phyloP scores from a whole-genome alignment of 208 protist genomes.

The Acanthamoeba royreba region DNA sequence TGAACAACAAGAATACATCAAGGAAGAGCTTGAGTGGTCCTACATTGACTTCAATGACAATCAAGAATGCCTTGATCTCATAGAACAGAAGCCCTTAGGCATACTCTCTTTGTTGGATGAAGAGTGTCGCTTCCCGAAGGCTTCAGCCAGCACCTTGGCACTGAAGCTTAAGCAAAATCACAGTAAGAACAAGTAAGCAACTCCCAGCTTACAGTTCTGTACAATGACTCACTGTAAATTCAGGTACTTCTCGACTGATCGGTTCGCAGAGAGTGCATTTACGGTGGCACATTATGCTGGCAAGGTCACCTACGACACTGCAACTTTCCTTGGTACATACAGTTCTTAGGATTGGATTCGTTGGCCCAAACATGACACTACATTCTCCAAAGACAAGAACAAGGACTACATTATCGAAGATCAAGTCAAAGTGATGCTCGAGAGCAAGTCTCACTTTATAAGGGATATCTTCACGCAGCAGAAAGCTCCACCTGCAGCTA shows the following conservation, averaged over 20 bases:
- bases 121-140: conserved; percentile 76
- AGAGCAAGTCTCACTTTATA: background rate
- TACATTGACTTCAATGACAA: conserved; percentile 42
- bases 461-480: background rate
- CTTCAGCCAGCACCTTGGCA: conserved; percentile 43
- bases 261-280: background rate
- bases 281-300: conserved; percentile 25
- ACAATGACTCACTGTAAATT: background rate
- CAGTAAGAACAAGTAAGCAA: conserved; percentile 58
- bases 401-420: conserved; percentile 70
- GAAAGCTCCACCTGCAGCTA: no score
- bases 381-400: conserved; percentile 65
- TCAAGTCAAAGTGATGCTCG: conserved; percentile 41
- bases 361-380: conserved; percentile 62
- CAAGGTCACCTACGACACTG: conserved; percentile 63
- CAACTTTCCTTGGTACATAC: conserved; percentile 77
- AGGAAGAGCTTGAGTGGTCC: conserved; percentile 22
- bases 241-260: background rate
- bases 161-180: background rate
- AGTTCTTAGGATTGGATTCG: conserved; percentile 59
- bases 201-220: conserved; percentile 44
- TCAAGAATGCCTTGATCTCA: conserved; percentile 64
- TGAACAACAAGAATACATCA: conserved; percentile 79
- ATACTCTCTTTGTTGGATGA: conserved; percentile 84
- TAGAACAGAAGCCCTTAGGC: conserved; percentile 80